A percentile compares a stretch with the other conserved stretches of the same genome.
Evolutionary conservation across 805 yeast genomes (phyloP).

Genomic region (Komagataella populi): DNA sequence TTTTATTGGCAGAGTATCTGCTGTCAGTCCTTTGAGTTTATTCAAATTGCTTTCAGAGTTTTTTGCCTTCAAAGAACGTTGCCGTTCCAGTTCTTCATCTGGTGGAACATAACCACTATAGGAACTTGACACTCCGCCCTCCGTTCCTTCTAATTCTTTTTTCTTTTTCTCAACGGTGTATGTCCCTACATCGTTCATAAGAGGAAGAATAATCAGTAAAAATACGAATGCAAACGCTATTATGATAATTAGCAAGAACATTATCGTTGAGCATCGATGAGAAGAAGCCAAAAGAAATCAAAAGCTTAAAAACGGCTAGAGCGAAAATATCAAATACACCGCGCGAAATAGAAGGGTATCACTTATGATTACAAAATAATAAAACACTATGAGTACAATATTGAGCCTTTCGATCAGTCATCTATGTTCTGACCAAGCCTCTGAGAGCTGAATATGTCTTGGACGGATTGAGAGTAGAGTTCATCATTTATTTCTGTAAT

Average conservation of each 20-base stretch:
- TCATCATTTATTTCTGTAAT: neutral
- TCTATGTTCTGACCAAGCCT: neutral
- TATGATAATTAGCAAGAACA: constrained; percentile 1
- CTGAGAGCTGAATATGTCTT: neutral
- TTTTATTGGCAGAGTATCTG: constrained; percentile 15
- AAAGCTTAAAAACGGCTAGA: too few relatives aligned
- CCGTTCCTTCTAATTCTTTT: neutral
- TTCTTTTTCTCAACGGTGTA: constrained; percentile 2
- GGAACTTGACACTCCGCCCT: neutral
- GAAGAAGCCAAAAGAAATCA: neutral
- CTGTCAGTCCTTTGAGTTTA: constrained; percentile 11
- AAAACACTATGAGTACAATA: neutral
- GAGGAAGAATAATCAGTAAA: constrained; percentile 2
- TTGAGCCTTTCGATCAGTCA: neutral
- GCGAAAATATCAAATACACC: neutral
- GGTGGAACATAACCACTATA: constrained; percentile 12
- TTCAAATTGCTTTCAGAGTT: neutral
- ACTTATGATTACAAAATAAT: neutral
- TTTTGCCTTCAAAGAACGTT: neutral
- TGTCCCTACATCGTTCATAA: constrained; percentile 4
- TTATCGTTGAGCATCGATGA: neutral
- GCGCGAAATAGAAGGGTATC: neutral
- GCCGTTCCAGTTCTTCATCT: constrained; percentile 10
- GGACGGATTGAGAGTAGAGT: neutral
- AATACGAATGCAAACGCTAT: constrained; percentile 1